Evolutionary conservation across 805 yeast genomes (phyloP).

Genomic region (Suhomyces xylopsoci): DNA sequence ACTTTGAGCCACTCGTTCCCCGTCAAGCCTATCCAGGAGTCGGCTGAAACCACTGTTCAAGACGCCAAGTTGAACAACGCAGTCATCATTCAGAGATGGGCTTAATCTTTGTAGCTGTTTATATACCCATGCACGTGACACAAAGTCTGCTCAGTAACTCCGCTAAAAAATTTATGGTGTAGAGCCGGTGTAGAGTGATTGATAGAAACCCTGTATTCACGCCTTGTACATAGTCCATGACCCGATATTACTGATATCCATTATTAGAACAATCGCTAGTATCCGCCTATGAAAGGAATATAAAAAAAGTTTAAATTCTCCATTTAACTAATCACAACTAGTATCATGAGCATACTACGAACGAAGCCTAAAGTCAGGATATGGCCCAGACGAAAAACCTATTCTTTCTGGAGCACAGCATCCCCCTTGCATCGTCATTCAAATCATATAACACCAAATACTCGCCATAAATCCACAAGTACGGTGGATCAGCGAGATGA

Average conservation of each 20-base stretch:
- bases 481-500: constrained; percentile 5
- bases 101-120: not conserved
- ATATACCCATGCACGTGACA: not conserved
- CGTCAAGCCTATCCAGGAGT: constrained; percentile 63
- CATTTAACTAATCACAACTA: not conserved
- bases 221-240: not conserved
- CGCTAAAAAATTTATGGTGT: not conserved
- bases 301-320: not conserved
- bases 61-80: constrained; percentile 79
- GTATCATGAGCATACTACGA: not conserved
- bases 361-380: not conserved
- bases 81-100: constrained; percentile 90
- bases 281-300: not conserved
- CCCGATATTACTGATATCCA: not conserved
- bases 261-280: not conserved
- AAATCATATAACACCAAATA: not conserved
- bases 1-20: constrained; percentile 81
- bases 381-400: not conserved
- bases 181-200: not conserved
- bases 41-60: constrained; percentile 49
- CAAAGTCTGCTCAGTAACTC: not conserved
- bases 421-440: not conserved
- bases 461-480: not conserved
- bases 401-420: not conserved
- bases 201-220: not conserved